Percentiles rank a stretch among this genome's conserved stretches.
These are phyloP conservation scores for Casuarina cunninghamiana DNA, from an alignment of 306 rosid genomes.

Conservation along the genomic window DNA sequence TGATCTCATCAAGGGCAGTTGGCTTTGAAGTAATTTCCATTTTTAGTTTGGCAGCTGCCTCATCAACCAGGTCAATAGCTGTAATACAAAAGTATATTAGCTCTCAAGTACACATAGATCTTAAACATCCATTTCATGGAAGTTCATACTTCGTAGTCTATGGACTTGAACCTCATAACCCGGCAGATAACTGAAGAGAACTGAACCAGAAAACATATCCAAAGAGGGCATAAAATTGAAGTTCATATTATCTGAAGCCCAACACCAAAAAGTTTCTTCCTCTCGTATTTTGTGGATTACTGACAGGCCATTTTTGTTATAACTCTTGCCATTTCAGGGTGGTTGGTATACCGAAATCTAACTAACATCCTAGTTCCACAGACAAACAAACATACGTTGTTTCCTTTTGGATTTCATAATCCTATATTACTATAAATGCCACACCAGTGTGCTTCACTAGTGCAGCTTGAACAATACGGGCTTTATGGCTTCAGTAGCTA, in stretches of 20 bases:
- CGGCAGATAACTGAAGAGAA: background rate
- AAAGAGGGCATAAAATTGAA: background rate
- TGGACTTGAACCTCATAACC: conserved; percentile 1
- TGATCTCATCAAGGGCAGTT: conserved; percentile 93
- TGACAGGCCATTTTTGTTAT: background rate
- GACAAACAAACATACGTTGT: background rate
- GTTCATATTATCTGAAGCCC: background rate
- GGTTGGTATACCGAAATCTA: conserved; percentile 18
- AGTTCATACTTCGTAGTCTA: too few species aligned
- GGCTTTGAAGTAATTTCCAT: conserved; percentile 99
- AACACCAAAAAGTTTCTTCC: background rate
- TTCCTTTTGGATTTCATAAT: background rate
- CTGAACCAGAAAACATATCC: background rate
- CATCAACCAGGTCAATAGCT: conserved; percentile 98
- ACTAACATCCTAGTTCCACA: conserved; percentile 10
- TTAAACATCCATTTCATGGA: background rate
- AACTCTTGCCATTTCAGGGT: background rate
- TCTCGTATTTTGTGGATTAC: background rate
- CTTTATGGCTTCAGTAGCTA: background rate
- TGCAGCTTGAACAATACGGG: conserved; percentile 9
- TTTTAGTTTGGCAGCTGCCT: conserved; percentile 98
- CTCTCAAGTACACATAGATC: background rate
- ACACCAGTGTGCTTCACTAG: conserved; percentile 4
- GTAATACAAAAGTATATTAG: conserved; percentile 34
- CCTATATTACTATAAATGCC: conserved; percentile 5